phyloP scores from a whole-genome alignment of 2,329 filamentous ascomycete species.

The Fusarium sp. region DNA sequence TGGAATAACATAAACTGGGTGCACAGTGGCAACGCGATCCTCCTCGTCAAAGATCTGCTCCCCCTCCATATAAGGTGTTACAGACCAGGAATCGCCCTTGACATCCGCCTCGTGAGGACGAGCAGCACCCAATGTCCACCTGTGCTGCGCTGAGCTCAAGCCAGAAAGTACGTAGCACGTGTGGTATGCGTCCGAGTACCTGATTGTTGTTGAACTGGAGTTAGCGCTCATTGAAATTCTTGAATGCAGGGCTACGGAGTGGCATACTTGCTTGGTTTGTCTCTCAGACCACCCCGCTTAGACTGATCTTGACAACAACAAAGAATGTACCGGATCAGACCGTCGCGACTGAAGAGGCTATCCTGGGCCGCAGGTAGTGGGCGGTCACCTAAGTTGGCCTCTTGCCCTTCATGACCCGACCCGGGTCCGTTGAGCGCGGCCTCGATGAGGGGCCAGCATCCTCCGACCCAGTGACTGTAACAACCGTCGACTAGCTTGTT shows the following conservation, averaged over 20 bases:
- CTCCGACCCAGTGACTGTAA: slow-evolving; percentile 97
- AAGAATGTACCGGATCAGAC: slow-evolving; percentile 88
- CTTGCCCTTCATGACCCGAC: slow-evolving; percentile 43
- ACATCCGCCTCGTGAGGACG: slow-evolving; percentile 50
- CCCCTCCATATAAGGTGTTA: slow-evolving; percentile 62
- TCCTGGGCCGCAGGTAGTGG: slow-evolving; percentile 49
- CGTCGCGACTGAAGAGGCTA: slow-evolving; percentile 82
- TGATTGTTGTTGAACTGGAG: slow-evolving; percentile 50
- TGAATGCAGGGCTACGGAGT: slow-evolving; percentile 21
- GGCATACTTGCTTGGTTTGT: slow-evolving; percentile 89
- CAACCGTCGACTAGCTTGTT: slow-evolving; percentile 99
- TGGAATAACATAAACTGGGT: slow-evolving; percentile 89
- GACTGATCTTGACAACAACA: slow-evolving; percentile 83
- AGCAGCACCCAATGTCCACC: slow-evolving; percentile 60
- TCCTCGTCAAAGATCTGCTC: slow-evolving; percentile 75
- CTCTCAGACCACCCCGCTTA: slow-evolving; percentile 81
- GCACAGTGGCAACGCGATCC: slow-evolving; percentile 76
- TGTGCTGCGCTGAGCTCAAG: slow-evolving; percentile 83
- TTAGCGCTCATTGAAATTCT: slow-evolving; percentile 37
- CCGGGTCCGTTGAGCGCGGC: slow-evolving; percentile 72
- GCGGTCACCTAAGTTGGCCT: slow-evolving; percentile 46
- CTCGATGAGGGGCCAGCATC: slow-evolving; percentile 92
- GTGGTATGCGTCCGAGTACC: slow-evolving; percentile 87
- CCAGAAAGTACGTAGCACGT: slow-evolving; percentile 92
- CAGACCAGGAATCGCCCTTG: slow-evolving; percentile 58